Evolutionary conservation across 441 rosid genomes (phyloP).

Genomic region (Geranium incanum): DNA sequence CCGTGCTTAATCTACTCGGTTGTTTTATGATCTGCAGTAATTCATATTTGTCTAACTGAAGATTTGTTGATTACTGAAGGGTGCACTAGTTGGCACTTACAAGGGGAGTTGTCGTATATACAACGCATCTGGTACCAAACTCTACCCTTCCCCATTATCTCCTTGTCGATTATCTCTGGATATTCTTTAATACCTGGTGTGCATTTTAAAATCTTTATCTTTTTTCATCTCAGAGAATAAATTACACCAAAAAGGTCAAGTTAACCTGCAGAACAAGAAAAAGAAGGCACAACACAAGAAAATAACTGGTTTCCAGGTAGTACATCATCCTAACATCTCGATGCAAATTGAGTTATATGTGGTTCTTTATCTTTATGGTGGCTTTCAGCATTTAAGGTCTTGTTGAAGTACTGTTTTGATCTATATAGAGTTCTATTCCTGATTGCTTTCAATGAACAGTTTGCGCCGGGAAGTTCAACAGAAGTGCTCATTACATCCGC

Average conservation of each 20-base stretch:
- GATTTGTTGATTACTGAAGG: constrained; percentile 47
- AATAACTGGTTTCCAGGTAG: constrained; percentile 98
- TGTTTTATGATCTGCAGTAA: constrained; percentile 7
- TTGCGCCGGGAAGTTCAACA: constrained; percentile 74
- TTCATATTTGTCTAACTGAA: constrained; percentile 18
- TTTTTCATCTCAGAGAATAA: constrained; percentile 56
- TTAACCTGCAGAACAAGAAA: constrained; percentile 68
- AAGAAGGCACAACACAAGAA: constrained; percentile 85
- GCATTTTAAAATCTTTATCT: background rate
- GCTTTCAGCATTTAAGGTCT: too few species aligned
- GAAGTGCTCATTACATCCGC: constrained; percentile 87
- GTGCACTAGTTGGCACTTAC: constrained; percentile 87
- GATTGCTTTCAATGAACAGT: constrained; percentile 44
- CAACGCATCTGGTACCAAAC: constrained; percentile 52
- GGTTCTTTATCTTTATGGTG: too few species aligned
- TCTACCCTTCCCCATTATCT: constrained; percentile 6
- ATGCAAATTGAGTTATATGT: too few species aligned
- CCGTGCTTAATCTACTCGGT: constrained; percentile 5
- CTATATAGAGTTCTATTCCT: constrained; percentile 10
- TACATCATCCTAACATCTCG: background rate
- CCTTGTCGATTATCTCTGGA: background rate
- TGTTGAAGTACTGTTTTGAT: too few species aligned
- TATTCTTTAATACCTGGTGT: background rate
- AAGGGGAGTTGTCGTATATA: constrained; percentile 87
- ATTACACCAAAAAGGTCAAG: constrained; percentile 65